Conservation (phyloP, 179 eudicot species). For the Heliamphora ciliata region DNA sequence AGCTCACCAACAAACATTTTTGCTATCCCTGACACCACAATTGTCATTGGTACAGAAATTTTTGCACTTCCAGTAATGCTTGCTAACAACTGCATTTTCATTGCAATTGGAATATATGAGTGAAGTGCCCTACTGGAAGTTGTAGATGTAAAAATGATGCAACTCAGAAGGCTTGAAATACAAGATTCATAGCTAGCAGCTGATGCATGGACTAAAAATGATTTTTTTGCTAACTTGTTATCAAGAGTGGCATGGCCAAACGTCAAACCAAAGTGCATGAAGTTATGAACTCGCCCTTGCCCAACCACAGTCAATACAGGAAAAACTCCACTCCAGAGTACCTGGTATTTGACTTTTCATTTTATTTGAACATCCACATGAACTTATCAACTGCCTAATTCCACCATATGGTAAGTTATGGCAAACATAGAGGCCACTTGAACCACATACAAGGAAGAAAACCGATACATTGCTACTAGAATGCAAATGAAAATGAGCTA, state of each 20-base stretch:
- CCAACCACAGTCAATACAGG: background rate
- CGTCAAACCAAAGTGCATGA: background rate
- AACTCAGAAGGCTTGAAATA: background rate
- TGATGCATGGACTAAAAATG: background rate
- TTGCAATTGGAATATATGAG: background rate
- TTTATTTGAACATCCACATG: background rate
- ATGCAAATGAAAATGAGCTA: background rate
- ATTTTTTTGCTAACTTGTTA: background rate
- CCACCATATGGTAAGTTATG: background rate
- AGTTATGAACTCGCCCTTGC: background rate
- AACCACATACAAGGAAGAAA: background rate
- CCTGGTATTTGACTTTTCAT: background rate
- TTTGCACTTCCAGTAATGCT: conserved; percentile 88
- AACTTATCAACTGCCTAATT: background rate
- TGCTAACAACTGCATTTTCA: conserved; percentile 53
- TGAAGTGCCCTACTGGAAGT: background rate
- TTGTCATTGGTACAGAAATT: conserved; percentile 80
- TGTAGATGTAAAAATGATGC: background rate
- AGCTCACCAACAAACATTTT: conserved; percentile 95
- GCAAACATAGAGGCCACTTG: background rate
- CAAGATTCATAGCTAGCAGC: background rate
- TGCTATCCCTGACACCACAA: conserved; percentile 91
- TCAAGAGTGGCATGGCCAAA: background rate
- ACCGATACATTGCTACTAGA: background rate
- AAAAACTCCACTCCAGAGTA: background rate